These are phyloP conservation scores for Yamadazyma aaseri DNA, from an alignment of 1,139 yeast species.

Conservation along the genomic window DNA sequence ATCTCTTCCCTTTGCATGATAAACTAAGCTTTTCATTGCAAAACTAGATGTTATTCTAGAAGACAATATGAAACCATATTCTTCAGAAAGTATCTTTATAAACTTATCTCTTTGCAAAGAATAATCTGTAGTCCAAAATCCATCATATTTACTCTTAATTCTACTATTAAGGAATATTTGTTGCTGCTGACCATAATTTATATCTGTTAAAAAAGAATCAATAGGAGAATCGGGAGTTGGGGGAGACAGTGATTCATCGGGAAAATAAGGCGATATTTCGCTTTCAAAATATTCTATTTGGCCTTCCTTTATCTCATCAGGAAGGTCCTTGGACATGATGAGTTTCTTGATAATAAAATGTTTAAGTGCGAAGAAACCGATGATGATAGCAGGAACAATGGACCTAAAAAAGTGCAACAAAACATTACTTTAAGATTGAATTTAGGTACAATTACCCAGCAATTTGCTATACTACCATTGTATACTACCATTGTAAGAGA, in stretches of 20 bases:
- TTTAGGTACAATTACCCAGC: too few relatives aligned
- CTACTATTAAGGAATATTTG: conserved; percentile 21
- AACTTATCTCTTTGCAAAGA: conserved; percentile 14
- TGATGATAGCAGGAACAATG: too few relatives aligned
- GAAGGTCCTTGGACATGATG: too few relatives aligned
- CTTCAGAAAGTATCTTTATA: conserved; percentile 9
- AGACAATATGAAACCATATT: conserved; percentile 19
- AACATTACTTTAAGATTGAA: too few relatives aligned
- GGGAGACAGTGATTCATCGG: neutral
- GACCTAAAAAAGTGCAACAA: too few relatives aligned
- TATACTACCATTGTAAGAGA: too few relatives aligned
- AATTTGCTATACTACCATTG: too few relatives aligned
- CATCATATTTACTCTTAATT: conserved; percentile 4
- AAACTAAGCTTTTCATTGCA: conserved; percentile 18
- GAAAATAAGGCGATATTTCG: neutral
- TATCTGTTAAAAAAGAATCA: conserved; percentile 26
- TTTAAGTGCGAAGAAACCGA: neutral
- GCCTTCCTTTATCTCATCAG: too few relatives aligned
- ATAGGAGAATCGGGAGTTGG: conserved; percentile 1
- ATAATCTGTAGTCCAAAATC: conserved; percentile 1
- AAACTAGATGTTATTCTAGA: conserved; percentile 18
- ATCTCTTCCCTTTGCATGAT: conserved; percentile 18
- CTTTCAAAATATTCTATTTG: neutral
- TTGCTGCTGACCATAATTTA: conserved; percentile 25
- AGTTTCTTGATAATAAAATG: neutral